These are phyloP conservation scores for Fulvia fulva DNA, from an alignment of 2,329 filamentous ascomycete species.

Conservation along the genomic window DNA sequence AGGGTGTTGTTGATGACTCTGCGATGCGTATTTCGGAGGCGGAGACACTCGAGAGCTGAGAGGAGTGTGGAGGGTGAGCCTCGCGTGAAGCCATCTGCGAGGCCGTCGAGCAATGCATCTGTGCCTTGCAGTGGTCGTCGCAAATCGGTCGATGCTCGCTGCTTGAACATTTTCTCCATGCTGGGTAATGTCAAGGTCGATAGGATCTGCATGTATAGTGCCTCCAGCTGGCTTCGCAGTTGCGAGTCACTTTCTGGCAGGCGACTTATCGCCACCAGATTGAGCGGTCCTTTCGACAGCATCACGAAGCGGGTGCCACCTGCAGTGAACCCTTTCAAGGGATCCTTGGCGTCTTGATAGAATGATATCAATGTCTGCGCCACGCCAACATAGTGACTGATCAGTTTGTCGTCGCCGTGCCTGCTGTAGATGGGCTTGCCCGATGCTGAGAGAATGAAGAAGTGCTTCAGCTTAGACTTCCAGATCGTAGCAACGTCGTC, in stretches of 20 bases:
- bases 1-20: conserved; percentile 82
- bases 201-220: conserved; percentile 95
- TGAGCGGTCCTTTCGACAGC: conserved; percentile 77
- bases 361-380: conserved; percentile 98
- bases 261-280: conserved; percentile 88
- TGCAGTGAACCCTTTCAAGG: conserved; percentile 79
- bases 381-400: conserved; percentile 91
- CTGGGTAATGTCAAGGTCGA: conserved; percentile 89
- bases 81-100: conserved; percentile 90
- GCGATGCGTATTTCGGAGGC: conserved; percentile 81
- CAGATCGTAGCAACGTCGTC: conserved; percentile 62
- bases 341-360: conserved; percentile 76
- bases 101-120: conserved; percentile 81
- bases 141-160: conserved; percentile 89
- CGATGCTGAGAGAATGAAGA: conserved; percentile 90
- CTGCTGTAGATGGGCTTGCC: conserved; percentile 97
- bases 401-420: conserved; percentile 82
- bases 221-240: conserved; percentile 81
- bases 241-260: conserved; percentile 90
- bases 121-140: conserved; percentile 87
- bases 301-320: conserved; percentile 82
- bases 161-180: conserved; percentile 79
- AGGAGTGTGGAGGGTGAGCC: conserved; percentile 86
- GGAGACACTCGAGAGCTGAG: conserved; percentile 89
- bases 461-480: conserved; percentile 94